Conservation (phyloP, 306 rosid species). For the Vigna unguiculata region DNA sequence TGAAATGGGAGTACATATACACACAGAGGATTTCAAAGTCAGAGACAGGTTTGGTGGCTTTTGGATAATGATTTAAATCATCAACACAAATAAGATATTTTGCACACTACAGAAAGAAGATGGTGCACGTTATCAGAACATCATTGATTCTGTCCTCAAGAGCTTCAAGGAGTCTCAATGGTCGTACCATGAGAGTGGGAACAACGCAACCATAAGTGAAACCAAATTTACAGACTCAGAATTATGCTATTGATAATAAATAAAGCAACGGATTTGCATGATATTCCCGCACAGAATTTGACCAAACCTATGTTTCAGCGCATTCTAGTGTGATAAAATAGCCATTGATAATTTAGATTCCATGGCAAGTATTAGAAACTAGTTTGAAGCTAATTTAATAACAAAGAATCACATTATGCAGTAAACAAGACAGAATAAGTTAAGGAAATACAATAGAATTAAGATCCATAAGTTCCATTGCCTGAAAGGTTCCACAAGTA, state of each 20-base stretch:
- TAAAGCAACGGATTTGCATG: slow-evolving; percentile 13
- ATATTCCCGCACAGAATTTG: slow-evolving; percentile 7
- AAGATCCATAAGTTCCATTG: slow-evolving; percentile 26
- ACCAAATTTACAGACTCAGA: not conserved
- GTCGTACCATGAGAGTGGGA: slow-evolving; percentile 16
- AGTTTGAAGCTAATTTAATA: slow-evolving; percentile 6
- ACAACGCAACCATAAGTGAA: slow-evolving; percentile 21
- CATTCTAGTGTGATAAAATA: slow-evolving; percentile 19
- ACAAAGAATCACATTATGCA: slow-evolving; percentile 2
- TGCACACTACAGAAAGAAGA: not conserved
- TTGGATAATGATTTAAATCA: slow-evolving; percentile 11
- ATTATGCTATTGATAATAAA: slow-evolving; percentile 6
- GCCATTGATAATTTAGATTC: slow-evolving; percentile 12
- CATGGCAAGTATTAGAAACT: slow-evolving; percentile 11
- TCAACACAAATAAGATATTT: slow-evolving; percentile 28
- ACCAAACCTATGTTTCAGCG: not conserved
- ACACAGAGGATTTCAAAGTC: not conserved
- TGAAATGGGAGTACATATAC: slow-evolving; percentile 4
- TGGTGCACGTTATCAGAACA: not conserved
- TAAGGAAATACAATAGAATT: not conserved
- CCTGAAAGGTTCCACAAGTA: slow-evolving; percentile 1
- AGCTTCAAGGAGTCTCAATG: slow-evolving; percentile 16
- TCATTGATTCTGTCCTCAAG: slow-evolving; percentile 10
- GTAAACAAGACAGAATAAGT: slow-evolving; percentile 17
- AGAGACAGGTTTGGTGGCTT: not conserved